phyloP scores from a whole-genome alignment of 495 filamentous ascomycete species.

The Cercophora samala region DNA sequence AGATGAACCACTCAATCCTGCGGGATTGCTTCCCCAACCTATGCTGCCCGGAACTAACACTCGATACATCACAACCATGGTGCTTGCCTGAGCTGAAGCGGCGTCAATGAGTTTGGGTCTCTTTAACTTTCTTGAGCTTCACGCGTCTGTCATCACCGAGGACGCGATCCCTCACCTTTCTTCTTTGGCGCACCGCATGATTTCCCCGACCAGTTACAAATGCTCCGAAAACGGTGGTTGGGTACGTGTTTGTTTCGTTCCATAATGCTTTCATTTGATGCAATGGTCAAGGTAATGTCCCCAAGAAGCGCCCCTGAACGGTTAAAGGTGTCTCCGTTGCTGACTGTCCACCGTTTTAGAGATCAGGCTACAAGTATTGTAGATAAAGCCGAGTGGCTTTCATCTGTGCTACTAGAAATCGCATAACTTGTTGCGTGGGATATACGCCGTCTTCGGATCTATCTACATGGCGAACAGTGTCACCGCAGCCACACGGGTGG shows the following conservation, averaged over 20 bases:
- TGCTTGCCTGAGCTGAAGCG: background rate
- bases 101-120: background rate
- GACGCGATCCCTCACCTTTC: background rate
- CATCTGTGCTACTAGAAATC: background rate
- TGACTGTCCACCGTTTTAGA: background rate
- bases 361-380: background rate
- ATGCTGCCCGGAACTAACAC: no score
- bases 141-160: background rate
- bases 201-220: background rate
- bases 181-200: background rate
- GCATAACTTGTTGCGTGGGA: background rate
- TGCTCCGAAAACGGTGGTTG: no score
- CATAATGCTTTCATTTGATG: no score
- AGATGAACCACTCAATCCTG: background rate
- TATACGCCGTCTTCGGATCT: background rate
- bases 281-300: background rate
- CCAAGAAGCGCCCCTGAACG: background rate
- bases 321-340: background rate
- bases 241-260: no score
- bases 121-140: background rate
- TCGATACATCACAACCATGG: background rate
- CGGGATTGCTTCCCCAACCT: background rate
- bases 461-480: background rate
- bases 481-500: background rate
- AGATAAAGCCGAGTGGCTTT: background rate